Evolutionary conservation across 768 basidiomycete species (phyloP), one percentile per base, ranked within the genome.

Genomic region (Leccinum subtestaceum): DNA sequence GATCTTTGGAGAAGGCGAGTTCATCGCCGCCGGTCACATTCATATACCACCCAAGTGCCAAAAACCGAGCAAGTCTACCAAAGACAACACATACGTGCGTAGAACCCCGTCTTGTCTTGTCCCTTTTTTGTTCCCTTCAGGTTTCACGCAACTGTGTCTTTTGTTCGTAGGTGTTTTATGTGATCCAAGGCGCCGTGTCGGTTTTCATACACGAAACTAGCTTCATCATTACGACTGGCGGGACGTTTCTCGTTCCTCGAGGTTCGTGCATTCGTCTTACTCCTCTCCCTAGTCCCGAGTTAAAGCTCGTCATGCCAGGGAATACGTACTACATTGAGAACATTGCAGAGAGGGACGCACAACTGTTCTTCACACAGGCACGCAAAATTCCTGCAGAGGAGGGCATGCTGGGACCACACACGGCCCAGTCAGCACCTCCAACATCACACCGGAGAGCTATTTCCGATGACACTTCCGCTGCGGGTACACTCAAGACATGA

Each of bases 271-370:
- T 60, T 27, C 47, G 12, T 48, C 8, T 27, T 32, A 45, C 19
- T 5, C 19, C 21, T 13, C 12, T 12, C 4, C 50, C 4, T 2
- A 15, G 27, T 25, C 46, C 13, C 9, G 3, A 52, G 40, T 57
- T 61, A 34, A 53, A 47, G 29, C 55, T 50, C 9, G 11, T 25
- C 2, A 34, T 45, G 23, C 1, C 63, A 95, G 94, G 94, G 19
- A 98, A 98, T 72, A 84, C 83, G 9, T 98, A 98, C 71, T 84
- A 85, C 59, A 93, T 98, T 67, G 84, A 91, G 68, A 98, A 98
- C 75, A 87, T 97, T 21, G 82, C 81, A 19, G 81, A 88, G 51
- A 85, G 90, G 36, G 86, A 89, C 52, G 93, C 88, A 21, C 85
- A 82, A 66, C 74, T 98, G 8, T 97, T 96, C 77, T 98, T 98